Conservation (phyloP, 768 basidiomycete genomes). For the Mycena albidolilacea region DNA sequence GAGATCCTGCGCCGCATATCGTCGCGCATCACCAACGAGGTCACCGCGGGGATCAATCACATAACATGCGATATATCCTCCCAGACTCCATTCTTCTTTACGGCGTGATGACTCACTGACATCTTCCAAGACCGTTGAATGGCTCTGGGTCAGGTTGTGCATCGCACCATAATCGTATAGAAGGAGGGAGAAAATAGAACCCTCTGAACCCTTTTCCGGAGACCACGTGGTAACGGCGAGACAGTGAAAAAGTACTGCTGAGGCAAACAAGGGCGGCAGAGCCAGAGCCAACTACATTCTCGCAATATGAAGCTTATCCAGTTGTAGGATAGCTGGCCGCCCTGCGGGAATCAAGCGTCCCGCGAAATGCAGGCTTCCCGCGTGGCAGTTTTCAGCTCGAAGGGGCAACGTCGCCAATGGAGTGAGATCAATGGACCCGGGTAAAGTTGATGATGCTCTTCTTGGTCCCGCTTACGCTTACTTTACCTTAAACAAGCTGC, state of each 20-base stretch:
- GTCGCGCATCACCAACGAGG: conserved; percentile 98
- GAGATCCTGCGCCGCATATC: conserved; percentile 92
- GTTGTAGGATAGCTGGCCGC: not conserved
- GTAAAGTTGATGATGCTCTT: not conserved
- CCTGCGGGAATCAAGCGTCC: not conserved
- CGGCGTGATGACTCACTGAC: conserved; percentile 8
- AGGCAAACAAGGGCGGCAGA: not conserved
- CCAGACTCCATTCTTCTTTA: conserved; percentile 77
- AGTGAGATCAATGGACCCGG: conserved; percentile 8
- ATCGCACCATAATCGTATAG: not conserved
- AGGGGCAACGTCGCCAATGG: not conserved
- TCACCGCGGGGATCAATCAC: conserved; percentile 89
- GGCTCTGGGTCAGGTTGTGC: conserved; percentile 10
- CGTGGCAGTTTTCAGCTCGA: conserved; percentile 5
- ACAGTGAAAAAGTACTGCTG: not conserved
- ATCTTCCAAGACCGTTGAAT: conserved; percentile 32
- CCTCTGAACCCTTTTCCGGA: not conserved
- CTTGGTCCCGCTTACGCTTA: not conserved
- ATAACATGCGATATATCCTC: conserved; percentile 97
- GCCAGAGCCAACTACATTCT: not conserved
- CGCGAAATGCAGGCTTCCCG: too few relatives aligned
- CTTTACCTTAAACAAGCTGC: not conserved
- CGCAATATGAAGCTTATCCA: not conserved
- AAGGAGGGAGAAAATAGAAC: conserved; percentile 12
- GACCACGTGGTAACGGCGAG: conserved; percentile 8